Base-by-base conservation (phyloP, 2,329 filamentous ascomycete species). In the Didymella lethalis region DNA sequence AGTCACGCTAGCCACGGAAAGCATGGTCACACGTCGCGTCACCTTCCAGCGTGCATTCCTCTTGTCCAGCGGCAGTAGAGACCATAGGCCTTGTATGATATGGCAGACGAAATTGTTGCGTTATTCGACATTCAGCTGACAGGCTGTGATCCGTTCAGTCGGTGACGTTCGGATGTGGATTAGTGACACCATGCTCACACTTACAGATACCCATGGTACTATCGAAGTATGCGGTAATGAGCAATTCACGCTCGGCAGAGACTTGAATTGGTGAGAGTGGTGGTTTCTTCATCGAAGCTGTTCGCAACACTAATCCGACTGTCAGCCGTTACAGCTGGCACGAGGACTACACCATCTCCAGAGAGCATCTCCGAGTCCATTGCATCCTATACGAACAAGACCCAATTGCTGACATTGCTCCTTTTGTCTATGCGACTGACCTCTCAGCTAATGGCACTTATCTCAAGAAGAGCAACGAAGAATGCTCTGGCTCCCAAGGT, bases 351-450 rank as follows among this genome's bases (percentile, higher is more conserved):
- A 70, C 66, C 34, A 78, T 84, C 18, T 83, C 82, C 16, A 79
- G 77, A 32, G 73, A 75, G 52, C 82, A 84, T 70, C 63, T 83
- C 16, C 75, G 75, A 23, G 71, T 83, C 43, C 79, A 81, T 61
- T 81, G 80, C 63, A 75, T 83, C 47, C 53, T 81, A 1, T 83
- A 79, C 57, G 81, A 81, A 32, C 72, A 79, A 54, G 67, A 76
- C 26, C 66, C 68, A 14, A 54, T 68, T 25, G 62, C 72, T 11
- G 59, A 63, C 2, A 74, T 82, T 11, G 67, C 76, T 3, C 81
- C 82, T 5, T 75, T 84, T 54, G 75, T 84, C 2, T 84, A 83
- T 63, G 77, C 75, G 14, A 76, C 80, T 38, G 78, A 82, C 51
- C 48, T 82, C 2, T 84, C 82, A 0, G 71, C 70, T 34, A 83